Percentiles rank a stretch among this genome's conserved stretches.
Evolutionary conservation across 495 filamentous ascomycete species (phyloP).

Genomic region (Aspergillus sclerotioniger): DNA sequence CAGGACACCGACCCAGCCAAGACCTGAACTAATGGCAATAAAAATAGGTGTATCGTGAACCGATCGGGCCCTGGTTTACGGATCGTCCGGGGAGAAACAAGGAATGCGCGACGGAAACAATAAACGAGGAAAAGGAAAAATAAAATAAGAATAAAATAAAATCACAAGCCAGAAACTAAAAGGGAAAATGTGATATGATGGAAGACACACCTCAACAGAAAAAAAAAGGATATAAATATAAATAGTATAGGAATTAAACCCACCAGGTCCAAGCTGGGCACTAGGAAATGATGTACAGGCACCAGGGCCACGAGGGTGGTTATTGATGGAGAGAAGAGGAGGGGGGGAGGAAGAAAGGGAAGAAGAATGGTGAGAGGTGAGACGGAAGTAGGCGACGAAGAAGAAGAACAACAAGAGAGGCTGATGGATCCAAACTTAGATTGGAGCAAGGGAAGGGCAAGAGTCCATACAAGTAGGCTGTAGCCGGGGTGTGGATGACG

Average conservation of each 20-base stretch:
- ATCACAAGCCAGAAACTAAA: slow-evolving; percentile 4
- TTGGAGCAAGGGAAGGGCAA: not conserved
- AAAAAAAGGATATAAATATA: slow-evolving; percentile 1
- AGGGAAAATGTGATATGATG: slow-evolving; percentile 6
- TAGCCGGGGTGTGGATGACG: slow-evolving; percentile 17
- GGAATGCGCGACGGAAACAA: slow-evolving; percentile 3
- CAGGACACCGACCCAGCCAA: slow-evolving; percentile 23
- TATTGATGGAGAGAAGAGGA: not conserved
- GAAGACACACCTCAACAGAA: not conserved
- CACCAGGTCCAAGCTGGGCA: slow-evolving; percentile 14
- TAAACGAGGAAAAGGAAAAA: slow-evolving; percentile 9
- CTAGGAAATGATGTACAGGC: slow-evolving; percentile 18
- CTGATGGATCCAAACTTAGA: slow-evolving; percentile 5
- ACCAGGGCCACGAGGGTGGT: slow-evolving; percentile 17
- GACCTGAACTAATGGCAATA: slow-evolving; percentile 18
- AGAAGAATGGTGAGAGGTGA: slow-evolving; percentile 7
- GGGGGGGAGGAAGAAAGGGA: slow-evolving; percentile 6
- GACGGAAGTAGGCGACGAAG: not conserved
- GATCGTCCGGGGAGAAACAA: slow-evolving; percentile 6
- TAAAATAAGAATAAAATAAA: slow-evolving; percentile 4
- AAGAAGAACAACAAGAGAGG: slow-evolving; percentile 7
- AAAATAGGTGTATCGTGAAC: slow-evolving; percentile 8
- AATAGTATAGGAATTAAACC: slow-evolving; percentile 15
- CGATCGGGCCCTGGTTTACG: slow-evolving; percentile 9
- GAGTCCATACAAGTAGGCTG: slow-evolving; percentile 7